Percentiles rank a stretch among this genome's conserved stretches.
Conservation (phyloP, 2,329 filamentous ascomycete genomes). For the Curvularia eragrostidis region DNA sequence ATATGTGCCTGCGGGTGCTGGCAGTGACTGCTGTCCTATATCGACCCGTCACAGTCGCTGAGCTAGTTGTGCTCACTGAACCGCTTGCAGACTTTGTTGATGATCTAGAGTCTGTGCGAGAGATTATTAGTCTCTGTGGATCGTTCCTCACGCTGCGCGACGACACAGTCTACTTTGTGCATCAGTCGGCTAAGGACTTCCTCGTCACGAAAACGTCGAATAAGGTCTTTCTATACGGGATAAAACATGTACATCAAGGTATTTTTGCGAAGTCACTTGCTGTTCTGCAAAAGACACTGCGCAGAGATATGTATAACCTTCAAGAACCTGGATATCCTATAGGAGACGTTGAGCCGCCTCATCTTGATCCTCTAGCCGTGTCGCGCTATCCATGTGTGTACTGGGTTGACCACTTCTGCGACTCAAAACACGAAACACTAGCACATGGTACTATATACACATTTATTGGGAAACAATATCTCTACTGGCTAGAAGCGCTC, state of each 20-base stretch:
- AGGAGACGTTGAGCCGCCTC: background rate
- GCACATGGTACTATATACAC: background rate
- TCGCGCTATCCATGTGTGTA: conserved; percentile 38
- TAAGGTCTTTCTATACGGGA: conserved; percentile 16
- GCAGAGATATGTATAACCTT: background rate
- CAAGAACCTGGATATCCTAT: background rate
- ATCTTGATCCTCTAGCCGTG: conserved; percentile 32
- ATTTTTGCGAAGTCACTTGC: background rate
- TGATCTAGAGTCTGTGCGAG: conserved; percentile 1
- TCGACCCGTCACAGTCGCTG: conserved; percentile 48
- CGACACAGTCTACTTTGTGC: conserved; percentile 42
- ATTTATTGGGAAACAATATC: background rate
- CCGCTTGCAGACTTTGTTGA: conserved; percentile 10
- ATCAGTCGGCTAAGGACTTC: conserved; percentile 56
- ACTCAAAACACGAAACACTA: conserved; percentile 12
- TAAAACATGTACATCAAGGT: background rate
- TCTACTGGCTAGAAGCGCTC: too few species aligned
- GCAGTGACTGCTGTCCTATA: conserved; percentile 38
- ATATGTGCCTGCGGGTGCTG: conserved; percentile 49
- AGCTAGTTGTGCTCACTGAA: conserved; percentile 40
- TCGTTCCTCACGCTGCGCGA: conserved; percentile 37
- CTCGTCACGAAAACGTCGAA: conserved; percentile 26
- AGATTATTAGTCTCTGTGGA: conserved; percentile 48
- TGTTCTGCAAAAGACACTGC: background rate
- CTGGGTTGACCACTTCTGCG: too few species aligned